These are phyloP conservation scores for Aspergillus hancockii DNA, from an alignment of 495 filamentous ascomycete genomes.

Conservation along the genomic window DNA sequence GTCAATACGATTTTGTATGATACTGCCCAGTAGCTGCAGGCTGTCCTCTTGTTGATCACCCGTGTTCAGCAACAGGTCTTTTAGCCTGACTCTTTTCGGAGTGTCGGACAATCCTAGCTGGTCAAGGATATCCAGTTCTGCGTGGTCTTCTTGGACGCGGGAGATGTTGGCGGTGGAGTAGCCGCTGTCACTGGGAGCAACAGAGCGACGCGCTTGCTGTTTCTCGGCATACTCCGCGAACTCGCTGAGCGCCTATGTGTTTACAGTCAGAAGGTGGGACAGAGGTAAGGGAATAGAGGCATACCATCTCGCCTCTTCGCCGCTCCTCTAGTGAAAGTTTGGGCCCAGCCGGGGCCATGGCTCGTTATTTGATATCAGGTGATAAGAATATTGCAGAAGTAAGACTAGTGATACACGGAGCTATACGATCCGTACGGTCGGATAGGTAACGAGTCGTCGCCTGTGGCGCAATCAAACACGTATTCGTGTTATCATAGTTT, in stretches of 20 bases:
- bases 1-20: conserved; percentile 66
- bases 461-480: conserved; percentile 34
- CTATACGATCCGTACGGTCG: conserved; percentile 13
- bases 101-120: conserved; percentile 79
- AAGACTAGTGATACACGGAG: neutral
- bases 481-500: conserved; percentile 54
- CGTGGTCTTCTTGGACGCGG: conserved; percentile 67
- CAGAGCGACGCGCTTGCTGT: conserved; percentile 74
- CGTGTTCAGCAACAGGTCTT: conserved; percentile 71
- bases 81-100: conserved; percentile 65
- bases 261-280: conserved; percentile 11
- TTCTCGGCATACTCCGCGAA: conserved; percentile 98
- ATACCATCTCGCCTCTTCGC: conserved; percentile 81
- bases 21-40: conserved; percentile 58
- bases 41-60: conserved; percentile 60
- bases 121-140: conserved; percentile 90
- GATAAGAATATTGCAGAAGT: neutral
- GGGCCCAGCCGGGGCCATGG: conserved; percentile 35
- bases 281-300: conserved; percentile 18
- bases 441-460: conserved; percentile 27
- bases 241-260: conserved; percentile 80
- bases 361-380: conserved; percentile 8
- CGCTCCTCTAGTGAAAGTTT: conserved; percentile 74
- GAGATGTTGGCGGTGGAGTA: conserved; percentile 44
- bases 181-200: conserved; percentile 44